These are phyloP conservation scores for Calonectria honghensis DNA, from an alignment of 2,329 filamentous ascomycete genomes.

Conservation along the genomic window DNA sequence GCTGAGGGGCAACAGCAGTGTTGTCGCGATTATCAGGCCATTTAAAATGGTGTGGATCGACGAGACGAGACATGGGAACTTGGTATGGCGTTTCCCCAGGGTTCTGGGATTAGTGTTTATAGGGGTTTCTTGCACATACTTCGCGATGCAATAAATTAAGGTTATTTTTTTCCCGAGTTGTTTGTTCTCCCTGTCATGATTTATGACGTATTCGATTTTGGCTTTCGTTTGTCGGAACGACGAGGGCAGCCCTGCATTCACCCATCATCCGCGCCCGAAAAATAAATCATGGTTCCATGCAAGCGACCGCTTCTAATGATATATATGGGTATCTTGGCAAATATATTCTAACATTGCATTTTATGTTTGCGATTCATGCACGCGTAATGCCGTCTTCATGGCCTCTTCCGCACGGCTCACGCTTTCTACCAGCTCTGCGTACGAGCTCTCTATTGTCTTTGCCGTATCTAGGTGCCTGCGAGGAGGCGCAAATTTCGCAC, in stretches of 20 bases:
- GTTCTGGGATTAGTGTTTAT: not conserved
- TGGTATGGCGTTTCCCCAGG: not conserved
- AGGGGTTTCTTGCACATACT: slow-evolving; percentile 6
- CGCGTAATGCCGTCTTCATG: not conserved
- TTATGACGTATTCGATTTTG: not conserved
- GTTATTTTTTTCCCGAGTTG: not conserved
- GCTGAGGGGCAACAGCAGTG: not conserved
- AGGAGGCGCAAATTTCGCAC: not conserved
- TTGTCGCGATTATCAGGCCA: slow-evolving; percentile 3
- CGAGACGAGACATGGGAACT: slow-evolving; percentile 5
- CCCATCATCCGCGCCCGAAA: not conserved
- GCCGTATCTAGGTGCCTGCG: not conserved
- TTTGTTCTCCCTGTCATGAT: not conserved
- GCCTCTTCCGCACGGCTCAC: not conserved
- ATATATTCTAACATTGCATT: not conserved
- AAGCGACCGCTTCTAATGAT: not conserved
- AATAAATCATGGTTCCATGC: not conserved
- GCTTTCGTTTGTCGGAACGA: not conserved
- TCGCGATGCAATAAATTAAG: not conserved
- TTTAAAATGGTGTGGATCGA: slow-evolving; percentile 1
- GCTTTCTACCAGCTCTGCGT: not conserved
- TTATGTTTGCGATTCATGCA: not conserved
- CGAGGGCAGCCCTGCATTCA: not conserved
- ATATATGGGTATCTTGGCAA: not conserved
- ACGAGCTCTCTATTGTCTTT: not conserved